phyloP scores from a whole-genome alignment of 176 grass and related monocot species.

The Eremochloa ophiuroides region DNA sequence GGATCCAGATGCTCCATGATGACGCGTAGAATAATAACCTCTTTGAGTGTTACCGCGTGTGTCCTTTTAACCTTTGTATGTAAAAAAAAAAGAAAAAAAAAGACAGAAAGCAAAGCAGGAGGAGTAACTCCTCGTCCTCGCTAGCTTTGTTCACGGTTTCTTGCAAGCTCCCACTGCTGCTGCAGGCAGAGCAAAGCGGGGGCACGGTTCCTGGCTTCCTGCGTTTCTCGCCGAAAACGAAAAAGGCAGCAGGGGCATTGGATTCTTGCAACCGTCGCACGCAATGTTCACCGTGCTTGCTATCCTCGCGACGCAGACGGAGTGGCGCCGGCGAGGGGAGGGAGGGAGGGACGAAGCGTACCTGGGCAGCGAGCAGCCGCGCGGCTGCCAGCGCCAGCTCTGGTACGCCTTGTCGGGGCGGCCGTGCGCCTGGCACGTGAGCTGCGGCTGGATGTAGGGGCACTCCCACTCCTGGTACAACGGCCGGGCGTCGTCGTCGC shows the following conservation, averaged over 20 bases:
- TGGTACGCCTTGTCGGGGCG: slow-evolving; percentile 72
- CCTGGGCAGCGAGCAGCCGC: slow-evolving; percentile 77
- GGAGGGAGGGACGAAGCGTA: not conserved
- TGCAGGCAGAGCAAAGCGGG: not conserved
- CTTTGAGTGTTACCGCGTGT: not conserved
- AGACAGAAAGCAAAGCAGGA: not conserved
- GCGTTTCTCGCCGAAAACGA: not conserved
- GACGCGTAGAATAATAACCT: not conserved
- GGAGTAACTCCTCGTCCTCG: not conserved
- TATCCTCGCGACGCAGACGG: not conserved
- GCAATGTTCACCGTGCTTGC: slow-evolving; percentile 2
- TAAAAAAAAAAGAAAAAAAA: not conserved
- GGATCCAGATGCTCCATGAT: not conserved
- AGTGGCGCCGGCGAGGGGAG: not conserved
- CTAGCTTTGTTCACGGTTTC: not conserved
- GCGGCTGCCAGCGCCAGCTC: slow-evolving; percentile 80
- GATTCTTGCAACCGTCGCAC: slow-evolving; percentile 19
- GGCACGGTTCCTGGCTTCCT: not conserved
- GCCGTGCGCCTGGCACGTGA: slow-evolving; percentile 83
- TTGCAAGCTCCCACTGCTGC: not conserved
- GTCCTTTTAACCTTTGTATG: not conserved
- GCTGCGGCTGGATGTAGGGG: slow-evolving; percentile 81
- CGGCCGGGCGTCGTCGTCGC: slow-evolving; percentile 65
- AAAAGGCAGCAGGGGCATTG: not conserved
- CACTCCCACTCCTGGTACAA: slow-evolving; percentile 77